Conservation (phyloP, 257 asterid species). For the Echites panduratus region DNA sequence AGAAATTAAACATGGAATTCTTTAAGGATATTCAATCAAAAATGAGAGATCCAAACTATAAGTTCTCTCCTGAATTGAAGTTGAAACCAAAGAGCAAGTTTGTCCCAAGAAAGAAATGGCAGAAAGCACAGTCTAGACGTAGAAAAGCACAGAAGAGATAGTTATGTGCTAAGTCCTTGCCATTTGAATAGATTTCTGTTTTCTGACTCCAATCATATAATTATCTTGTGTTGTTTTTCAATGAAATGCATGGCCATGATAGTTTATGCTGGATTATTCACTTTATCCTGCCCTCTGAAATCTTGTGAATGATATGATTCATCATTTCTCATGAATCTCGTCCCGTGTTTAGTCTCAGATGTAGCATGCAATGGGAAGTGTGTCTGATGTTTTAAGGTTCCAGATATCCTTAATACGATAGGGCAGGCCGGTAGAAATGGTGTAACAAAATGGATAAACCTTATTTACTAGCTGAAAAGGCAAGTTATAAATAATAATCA, state of each 20-base stretch:
- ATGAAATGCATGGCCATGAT: neutral
- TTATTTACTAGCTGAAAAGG: neutral
- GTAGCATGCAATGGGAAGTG: neutral
- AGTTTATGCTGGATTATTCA: neutral
- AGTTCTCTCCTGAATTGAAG: conserved; percentile 79
- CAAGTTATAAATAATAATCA: neutral
- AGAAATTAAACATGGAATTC: conserved; percentile 66
- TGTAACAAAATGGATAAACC: neutral
- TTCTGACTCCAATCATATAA: neutral
- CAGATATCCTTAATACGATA: neutral
- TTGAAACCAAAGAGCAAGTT: conserved; percentile 79
- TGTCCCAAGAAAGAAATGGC: conserved; percentile 74
- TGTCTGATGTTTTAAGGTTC: neutral
- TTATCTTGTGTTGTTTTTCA: neutral
- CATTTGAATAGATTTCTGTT: neutral
- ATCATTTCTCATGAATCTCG: neutral
- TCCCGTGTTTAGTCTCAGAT: neutral
- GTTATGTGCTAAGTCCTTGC: neutral
- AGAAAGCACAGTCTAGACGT: conserved; percentile 78
- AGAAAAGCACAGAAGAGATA: conserved; percentile 75
- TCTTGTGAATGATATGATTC: neutral
- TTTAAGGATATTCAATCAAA: conserved; percentile 87
- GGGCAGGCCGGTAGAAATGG: neutral
- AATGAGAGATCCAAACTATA: conserved; percentile 89
- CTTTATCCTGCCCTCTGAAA: neutral